A percentile compares a stretch with the other conserved stretches of the same genome.
Conservation (phyloP, 768 basidiomycete species). For the Cystobasidium tubakii region DNA sequence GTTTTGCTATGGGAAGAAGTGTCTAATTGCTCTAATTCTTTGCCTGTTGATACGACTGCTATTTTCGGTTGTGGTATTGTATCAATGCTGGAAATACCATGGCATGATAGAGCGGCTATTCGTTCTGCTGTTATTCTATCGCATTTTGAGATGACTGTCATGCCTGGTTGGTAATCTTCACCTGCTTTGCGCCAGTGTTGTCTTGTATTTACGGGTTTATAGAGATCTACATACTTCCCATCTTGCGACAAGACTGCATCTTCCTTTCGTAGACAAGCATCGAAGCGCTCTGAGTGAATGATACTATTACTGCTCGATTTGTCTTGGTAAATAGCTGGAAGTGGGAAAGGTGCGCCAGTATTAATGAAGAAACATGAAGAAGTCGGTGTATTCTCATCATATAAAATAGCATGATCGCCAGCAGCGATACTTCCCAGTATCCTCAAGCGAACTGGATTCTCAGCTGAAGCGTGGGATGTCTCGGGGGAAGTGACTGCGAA, state of each 20-base stretch:
- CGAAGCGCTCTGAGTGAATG: neutral
- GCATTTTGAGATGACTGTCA: neutral
- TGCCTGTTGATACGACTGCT: conserved; percentile 8
- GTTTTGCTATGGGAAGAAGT: too few species aligned
- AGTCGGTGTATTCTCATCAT: conserved; percentile 3
- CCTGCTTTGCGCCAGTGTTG: conserved; percentile 10
- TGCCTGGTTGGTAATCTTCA: conserved; percentile 1
- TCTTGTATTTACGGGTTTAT: neutral
- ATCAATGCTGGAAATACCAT: neutral
- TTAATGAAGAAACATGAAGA: neutral
- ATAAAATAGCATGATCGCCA: neutral
- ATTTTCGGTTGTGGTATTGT: neutral
- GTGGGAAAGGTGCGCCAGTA: conserved; percentile 13
- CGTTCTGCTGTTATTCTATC: neutral
- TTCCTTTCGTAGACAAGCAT: conserved; percentile 10
- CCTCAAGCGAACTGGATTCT: neutral
- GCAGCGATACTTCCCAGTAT: conserved; percentile 9
- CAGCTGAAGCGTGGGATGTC: neutral
- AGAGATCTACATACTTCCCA: neutral
- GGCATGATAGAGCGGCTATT: neutral
- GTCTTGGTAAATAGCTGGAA: too few species aligned
- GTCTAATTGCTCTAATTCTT: neutral
- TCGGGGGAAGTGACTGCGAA: conserved; percentile 1
- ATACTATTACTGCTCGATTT: too few species aligned
- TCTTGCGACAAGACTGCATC: too few species aligned